Conservation (phyloP, 495 filamentous ascomycete species). For the Sordaria brevicollis region DNA sequence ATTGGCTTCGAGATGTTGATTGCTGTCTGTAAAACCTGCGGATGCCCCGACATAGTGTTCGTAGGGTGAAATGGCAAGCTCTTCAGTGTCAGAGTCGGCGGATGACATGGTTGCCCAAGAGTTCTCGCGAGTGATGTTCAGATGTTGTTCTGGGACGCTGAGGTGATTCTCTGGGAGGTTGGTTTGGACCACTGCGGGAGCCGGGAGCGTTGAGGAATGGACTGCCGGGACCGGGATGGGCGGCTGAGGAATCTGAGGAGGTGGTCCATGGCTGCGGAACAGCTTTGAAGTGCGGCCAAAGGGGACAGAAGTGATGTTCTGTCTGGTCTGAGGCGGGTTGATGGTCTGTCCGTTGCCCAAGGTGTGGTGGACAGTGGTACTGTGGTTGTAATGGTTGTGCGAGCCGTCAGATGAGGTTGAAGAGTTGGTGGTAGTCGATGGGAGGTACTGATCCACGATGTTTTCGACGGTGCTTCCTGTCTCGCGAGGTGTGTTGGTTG, state of each 20-base stretch:
- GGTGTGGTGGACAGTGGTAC: background rate
- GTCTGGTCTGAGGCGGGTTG: background rate
- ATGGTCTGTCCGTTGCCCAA: background rate
- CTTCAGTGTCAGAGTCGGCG: background rate
- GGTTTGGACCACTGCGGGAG: background rate
- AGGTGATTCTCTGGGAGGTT: background rate
- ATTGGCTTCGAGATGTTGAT: background rate
- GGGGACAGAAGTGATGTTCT: background rate
- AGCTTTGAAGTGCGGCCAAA: background rate
- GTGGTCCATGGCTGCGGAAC: background rate
- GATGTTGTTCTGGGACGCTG: background rate
- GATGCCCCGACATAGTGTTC: background rate
- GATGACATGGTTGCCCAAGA: background rate
- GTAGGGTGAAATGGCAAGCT: background rate
- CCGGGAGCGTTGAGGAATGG: background rate
- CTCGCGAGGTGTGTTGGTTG: background rate
- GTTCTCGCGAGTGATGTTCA: background rate
- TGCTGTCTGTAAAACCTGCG: background rate
- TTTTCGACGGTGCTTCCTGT: constrained; percentile 21
- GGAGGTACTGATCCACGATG: constrained; percentile 20
- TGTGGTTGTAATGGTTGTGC: background rate
- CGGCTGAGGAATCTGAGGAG: background rate
- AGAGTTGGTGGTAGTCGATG: background rate
- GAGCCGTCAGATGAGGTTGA: background rate
- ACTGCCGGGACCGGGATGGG: background rate